A percentile compares a stretch with the other conserved stretches of the same genome.
These are phyloP conservation scores for Lecanicillium sp. DNA, from an alignment of 2,329 filamentous ascomycete species.

Conservation along the genomic window DNA sequence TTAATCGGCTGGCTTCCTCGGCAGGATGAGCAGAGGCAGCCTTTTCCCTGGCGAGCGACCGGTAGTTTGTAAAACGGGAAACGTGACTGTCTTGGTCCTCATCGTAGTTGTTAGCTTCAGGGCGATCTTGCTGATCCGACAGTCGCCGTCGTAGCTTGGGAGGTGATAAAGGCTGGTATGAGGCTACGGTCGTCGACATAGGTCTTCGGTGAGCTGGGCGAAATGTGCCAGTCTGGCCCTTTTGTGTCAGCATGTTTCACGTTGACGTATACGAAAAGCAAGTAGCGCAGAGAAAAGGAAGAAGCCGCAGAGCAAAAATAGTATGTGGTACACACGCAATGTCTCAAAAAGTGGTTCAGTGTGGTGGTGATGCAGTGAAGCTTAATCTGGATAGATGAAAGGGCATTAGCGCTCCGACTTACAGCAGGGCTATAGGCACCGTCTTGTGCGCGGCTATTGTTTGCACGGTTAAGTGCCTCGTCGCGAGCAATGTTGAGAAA, in stretches of 20 bases:
- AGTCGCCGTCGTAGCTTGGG: constrained; percentile 43
- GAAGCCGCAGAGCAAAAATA: not conserved
- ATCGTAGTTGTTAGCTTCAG: constrained; percentile 27
- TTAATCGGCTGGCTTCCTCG: constrained; percentile 27
- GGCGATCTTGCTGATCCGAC: constrained; percentile 47
- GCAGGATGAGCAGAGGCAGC: constrained; percentile 28
- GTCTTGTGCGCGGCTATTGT: constrained; percentile 24
- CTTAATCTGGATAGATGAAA: not conserved
- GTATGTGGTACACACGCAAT: too few relatives aligned
- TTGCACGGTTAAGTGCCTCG: constrained; percentile 32
- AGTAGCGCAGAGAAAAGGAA: not conserved
- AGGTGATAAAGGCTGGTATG: constrained; percentile 41
- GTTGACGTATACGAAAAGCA: too few relatives aligned
- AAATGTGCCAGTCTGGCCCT: constrained; percentile 40
- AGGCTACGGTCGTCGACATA: constrained; percentile 41
- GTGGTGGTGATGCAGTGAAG: not conserved
- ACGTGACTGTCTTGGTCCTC: constrained; percentile 34
- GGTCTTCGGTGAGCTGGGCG: constrained; percentile 42
- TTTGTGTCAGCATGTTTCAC: constrained; percentile 2
- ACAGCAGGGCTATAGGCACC: constrained; percentile 34
- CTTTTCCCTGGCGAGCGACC: constrained; percentile 33
- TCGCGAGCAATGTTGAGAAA: constrained; percentile 52
- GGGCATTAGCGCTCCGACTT: constrained; percentile 19
- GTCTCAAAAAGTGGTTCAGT: too few relatives aligned
- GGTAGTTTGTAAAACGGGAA: constrained; percentile 35